Conservation (phyloP, 2,329 filamentous ascomycete species). For the Cordyceps javanica region DNA sequence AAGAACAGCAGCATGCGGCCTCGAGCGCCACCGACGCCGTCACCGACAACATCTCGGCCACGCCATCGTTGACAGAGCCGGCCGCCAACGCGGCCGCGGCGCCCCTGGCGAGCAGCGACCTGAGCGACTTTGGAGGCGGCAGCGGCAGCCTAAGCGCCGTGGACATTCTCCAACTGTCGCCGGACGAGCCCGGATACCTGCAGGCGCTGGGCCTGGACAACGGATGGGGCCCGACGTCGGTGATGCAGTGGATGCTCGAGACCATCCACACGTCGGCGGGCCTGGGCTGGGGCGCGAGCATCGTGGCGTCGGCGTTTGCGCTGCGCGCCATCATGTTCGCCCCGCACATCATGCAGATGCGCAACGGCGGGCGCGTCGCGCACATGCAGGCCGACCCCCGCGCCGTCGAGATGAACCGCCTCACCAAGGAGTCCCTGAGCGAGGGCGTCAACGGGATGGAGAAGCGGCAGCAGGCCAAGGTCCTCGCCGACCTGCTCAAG, state of each 20-base stretch:
- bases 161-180: slow-evolving; percentile 49
- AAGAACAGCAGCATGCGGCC: slow-evolving; percentile 1
- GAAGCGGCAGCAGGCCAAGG: slow-evolving; percentile 25
- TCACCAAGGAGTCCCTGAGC: slow-evolving; percentile 39
- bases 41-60: slow-evolving; percentile 11
- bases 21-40: slow-evolving; percentile 13
- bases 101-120: slow-evolving; percentile 12
- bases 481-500: slow-evolving; percentile 30
- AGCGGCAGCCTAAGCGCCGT: slow-evolving; percentile 31
- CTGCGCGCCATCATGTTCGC: slow-evolving; percentile 62
- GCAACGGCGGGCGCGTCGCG: slow-evolving; percentile 48
- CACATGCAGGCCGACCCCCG: slow-evolving; percentile 49
- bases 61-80: slow-evolving; percentile 19
- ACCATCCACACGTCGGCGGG: slow-evolving; percentile 71
- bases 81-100: slow-evolving; percentile 12
- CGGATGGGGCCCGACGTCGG: slow-evolving; percentile 62
- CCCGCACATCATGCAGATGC: slow-evolving; percentile 37
- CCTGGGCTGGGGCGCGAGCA: slow-evolving; percentile 76
- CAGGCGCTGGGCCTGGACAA: slow-evolving; percentile 79
- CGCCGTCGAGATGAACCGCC: slow-evolving; percentile 41
- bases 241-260: slow-evolving; percentile 73
- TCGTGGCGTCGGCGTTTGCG: slow-evolving; percentile 57
- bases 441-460: slow-evolving; percentile 34
- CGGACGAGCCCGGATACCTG: slow-evolving; percentile 76
- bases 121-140: slow-evolving; percentile 28